Evolutionary conservation across 2,329 filamentous ascomycete species (phyloP), one percentile per base, ranked within the genome.

Genomic region (Colletotrichum karsti): DNA sequence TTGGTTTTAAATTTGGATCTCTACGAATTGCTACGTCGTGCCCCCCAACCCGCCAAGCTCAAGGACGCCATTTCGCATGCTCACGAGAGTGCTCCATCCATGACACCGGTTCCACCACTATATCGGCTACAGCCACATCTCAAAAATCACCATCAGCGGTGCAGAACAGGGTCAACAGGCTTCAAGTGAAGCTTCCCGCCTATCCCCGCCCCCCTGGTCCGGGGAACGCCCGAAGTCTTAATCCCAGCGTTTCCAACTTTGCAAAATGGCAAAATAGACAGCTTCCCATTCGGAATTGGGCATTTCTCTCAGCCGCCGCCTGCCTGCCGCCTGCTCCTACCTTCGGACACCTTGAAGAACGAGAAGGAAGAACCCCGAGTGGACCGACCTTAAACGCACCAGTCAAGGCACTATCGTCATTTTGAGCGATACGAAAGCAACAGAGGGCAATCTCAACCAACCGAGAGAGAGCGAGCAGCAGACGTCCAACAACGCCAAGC

Each of bases 81-180:
- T n/a, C 46, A 33, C 39, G 46, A 50, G 63, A 44, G 55, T n/a
- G 28, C 39, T n/a, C 20, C 42, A 63, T 44, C 64, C 59, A 63
- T 63, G 51, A 39, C 59, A 37, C 39, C 33, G 53, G 60, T 35
- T 42, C 65, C 60, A 67, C 65, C n/a, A 58, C 44, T 53, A 53
- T 54, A 48, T 64, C 65, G 60, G 65, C 65, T 65, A 59, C 60
- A 30, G 60, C 53, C 61, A 64, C 65, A 68, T 64, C 53, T 54
- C 33, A 53, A 64, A n/a, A 58, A 59, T 48, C 53, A 33, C 44
- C 48, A 46, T 58, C 37, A n/a, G 24, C 30, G 33, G 44, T 39
- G 28, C 37, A 18, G 28, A 37, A 48, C 37, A n/a, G n/a, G n/a
- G n/a, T n/a, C n/a, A 18, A 39, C 60, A 18, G n/a, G 59, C 59